Base-by-base conservation (phyloP, 495 filamentous ascomycete genomes). In the Elasticomyces elasticus region DNA sequence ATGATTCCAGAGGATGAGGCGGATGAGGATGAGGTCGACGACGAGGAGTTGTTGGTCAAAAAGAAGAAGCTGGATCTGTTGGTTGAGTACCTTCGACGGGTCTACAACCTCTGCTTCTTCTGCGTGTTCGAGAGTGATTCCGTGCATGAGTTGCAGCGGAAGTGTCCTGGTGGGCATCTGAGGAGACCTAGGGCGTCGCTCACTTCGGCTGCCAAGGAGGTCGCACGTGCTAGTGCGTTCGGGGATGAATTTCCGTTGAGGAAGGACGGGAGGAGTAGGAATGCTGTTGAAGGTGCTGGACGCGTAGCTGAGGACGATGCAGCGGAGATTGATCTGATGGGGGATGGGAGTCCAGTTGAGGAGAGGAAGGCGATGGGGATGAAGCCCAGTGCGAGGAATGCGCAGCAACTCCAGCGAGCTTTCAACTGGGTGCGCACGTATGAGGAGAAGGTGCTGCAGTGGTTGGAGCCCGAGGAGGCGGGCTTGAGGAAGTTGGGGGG, bases 391-490 rank as follows among this genome's bases (percentile, higher is more conserved):
- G 76, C 78, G 46, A 95, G 94, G 69, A 78, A 80, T 0, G 89
- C 95, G 61, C 84, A 91, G 62, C 94, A 97, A 69, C 78, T 97
- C 27, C 85, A 87, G 64, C 81, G 94, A 40, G 94, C 92, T 0
- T 95, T 89, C 72, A 99, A 99, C 61, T 97, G 94, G 94, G 94
- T 96, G n/a, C 91, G 84, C 70, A 95, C 90, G 0, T 99, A 94
- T 62, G 92, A 99, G 64, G 92, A 99, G 59, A 99, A 97, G 73
- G 76, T 96, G 49, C 73, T 87, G 65, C 88, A 92, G 66, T 85
- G 94, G 37, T 74, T 99, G 19, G 89, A 97, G 63, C 91, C 91
- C 5, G 86, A 95, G 25, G 80, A 80, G 51, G 87, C 86, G 33
- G 88, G 95, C 62, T 71, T 96, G 46, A 69, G 69, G 63, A 96